Evolutionary conservation across 306 rosid species (phyloP).

Genomic region (Pterocarpus santalinus): DNA sequence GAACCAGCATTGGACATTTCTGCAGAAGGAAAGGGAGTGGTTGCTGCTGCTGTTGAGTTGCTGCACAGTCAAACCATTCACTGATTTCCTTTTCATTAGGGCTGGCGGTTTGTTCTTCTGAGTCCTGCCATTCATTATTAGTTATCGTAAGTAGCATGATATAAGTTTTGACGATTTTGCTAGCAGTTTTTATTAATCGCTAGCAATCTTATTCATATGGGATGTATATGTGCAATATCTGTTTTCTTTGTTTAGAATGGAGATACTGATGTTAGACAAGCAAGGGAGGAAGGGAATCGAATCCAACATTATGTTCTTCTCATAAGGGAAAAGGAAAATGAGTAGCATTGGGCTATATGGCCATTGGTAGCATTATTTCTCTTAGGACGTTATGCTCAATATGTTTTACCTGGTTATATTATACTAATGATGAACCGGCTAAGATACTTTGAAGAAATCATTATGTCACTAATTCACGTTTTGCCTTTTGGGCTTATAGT

Average conservation of each 20-base stretch:
- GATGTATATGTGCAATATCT: conserved; percentile 30
- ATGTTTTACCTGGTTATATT: too few species aligned
- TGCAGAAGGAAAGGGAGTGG: conserved; percentile 81
- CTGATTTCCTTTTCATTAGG: conserved; percentile 23
- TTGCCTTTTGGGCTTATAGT: too few species aligned
- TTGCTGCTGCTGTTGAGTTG: conserved; percentile 84
- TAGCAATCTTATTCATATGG: conserved; percentile 24
- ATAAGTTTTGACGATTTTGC: conserved; percentile 35
- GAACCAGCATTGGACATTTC: conserved; percentile 86
- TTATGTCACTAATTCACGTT: too few species aligned
- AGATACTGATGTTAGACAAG: not conserved
- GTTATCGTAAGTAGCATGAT: conserved; percentile 17
- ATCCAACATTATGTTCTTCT: not conserved
- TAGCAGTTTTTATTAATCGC: conserved; percentile 33
- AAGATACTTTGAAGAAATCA: too few species aligned
- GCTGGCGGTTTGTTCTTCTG: not conserved
- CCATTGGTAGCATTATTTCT: not conserved
- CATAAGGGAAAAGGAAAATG: not conserved
- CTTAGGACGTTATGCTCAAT: too few species aligned
- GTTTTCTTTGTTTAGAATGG: conserved; percentile 25
- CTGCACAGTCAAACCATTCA: conserved; percentile 65
- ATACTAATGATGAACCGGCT: too few species aligned
- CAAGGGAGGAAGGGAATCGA: not conserved
- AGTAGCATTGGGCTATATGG: not conserved
- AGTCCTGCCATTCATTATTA: conserved; percentile 23